Evolutionary conservation across 2,329 filamentous ascomycete species (phyloP).

Genomic region (Lasiodiplodia gonubiensis): DNA sequence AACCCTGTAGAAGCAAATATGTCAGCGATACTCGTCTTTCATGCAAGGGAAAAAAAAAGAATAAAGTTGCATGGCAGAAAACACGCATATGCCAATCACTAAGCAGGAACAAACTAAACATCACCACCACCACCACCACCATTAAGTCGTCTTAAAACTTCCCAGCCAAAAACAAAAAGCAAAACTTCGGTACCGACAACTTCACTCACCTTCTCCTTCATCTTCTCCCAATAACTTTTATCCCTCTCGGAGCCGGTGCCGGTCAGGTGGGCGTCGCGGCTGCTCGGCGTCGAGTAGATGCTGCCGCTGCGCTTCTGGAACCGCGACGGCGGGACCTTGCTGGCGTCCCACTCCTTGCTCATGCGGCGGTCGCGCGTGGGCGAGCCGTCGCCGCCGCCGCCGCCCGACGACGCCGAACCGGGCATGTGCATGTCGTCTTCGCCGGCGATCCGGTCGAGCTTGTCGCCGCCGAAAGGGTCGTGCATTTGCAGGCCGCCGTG

Average conservation of each 20-base stretch:
- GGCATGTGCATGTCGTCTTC: slow-evolving; percentile 34
- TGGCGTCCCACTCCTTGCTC: slow-evolving; percentile 60
- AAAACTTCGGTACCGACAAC: not conserved
- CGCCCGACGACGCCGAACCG: not conserved
- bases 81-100: not conserved
- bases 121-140: too few species aligned
- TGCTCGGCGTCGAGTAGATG: slow-evolving; percentile 69
- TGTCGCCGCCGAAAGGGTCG: slow-evolving; percentile 37
- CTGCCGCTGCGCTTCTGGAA: slow-evolving; percentile 74
- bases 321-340: slow-evolving; percentile 69
- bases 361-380: slow-evolving; percentile 40
- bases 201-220: slow-evolving; percentile 48
- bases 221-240: slow-evolving; percentile 63
- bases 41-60: not conserved
- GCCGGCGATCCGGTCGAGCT: slow-evolving; percentile 35
- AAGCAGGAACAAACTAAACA: too few species aligned
- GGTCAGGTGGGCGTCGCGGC: slow-evolving; percentile 69
- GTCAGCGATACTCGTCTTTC: not conserved
- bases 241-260: slow-evolving; percentile 48
- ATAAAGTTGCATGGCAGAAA: not conserved
- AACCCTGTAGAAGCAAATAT: not conserved
- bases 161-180: not conserved
- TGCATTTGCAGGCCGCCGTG: slow-evolving; percentile 27
- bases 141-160: not conserved
- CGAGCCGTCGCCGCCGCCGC: not conserved